These are phyloP conservation scores for Kazachstania viticola DNA, from an alignment of 805 yeast species.

Conservation along the genomic window DNA sequence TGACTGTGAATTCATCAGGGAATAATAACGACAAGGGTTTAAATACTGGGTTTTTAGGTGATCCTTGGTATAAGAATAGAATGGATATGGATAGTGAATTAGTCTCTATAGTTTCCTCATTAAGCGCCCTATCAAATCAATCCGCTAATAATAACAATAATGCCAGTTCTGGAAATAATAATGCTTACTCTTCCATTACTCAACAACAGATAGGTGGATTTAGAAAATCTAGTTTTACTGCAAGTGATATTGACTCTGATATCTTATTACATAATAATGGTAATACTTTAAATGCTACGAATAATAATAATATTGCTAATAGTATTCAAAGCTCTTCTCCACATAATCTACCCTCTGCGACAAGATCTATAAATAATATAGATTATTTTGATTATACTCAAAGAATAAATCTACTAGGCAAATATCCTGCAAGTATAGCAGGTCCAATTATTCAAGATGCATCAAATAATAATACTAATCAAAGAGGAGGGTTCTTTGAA, in stretches of 20 bases:
- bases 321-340: too few relatives aligned
- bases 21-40: too few relatives aligned
- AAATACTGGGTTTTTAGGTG: too few relatives aligned
- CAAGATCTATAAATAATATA: not conserved
- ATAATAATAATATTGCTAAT: conserved; percentile 4
- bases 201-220: conserved; percentile 24
- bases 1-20: too few relatives aligned
- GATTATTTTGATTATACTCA: conserved; percentile 1
- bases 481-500: conserved; percentile 23
- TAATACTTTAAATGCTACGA: conserved; percentile 1
- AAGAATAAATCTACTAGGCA: conserved; percentile 12
- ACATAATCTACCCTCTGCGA: conserved; percentile 1
- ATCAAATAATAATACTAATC: conserved; percentile 1
- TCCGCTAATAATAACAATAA: conserved; percentile 1
- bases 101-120: conserved; percentile 28
- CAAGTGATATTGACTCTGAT: conserved; percentile 17
- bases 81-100: conserved; percentile 22
- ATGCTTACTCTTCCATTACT: conserved; percentile 1
- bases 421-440: conserved; percentile 18
- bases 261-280: conserved; percentile 3
- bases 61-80: not conserved
- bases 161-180: conserved; percentile 1
- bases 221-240: conserved; percentile 22
- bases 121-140: conserved; percentile 24
- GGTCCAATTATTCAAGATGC: conserved; percentile 8